A percentile compares a stretch with the other conserved stretches of the same genome.
Evolutionary conservation across 768 basidiomycete species (phyloP).

Genomic region (Peribolospora baueri): DNA sequence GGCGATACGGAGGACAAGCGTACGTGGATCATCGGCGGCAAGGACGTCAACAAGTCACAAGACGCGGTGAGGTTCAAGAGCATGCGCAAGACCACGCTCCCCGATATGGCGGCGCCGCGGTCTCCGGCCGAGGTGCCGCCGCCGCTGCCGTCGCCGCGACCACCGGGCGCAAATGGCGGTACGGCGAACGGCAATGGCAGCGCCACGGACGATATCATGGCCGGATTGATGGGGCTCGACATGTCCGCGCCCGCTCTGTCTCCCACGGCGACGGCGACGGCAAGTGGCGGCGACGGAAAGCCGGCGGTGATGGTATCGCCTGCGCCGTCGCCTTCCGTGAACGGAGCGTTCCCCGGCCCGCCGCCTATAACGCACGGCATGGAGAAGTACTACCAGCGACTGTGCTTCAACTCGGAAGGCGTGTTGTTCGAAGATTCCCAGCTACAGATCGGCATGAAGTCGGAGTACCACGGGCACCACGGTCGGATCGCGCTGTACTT

Average conservation of each 20-base stretch:
- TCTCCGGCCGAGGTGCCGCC: conserved; percentile 7
- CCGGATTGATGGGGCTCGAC: conserved; percentile 62
- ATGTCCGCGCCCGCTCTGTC: conserved; percentile 22
- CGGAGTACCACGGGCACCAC: conserved; percentile 79
- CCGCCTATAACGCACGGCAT: conserved; percentile 37
- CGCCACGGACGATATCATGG: conserved; percentile 35
- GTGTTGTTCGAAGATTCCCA: conserved; percentile 88
- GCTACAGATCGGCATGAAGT: conserved; percentile 87
- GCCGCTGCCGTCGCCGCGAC: conserved; percentile 17
- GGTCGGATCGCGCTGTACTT: conserved; percentile 86
- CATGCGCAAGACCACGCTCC: conserved; percentile 23
- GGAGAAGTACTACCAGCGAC: conserved; percentile 69
- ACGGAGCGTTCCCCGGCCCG: conserved; percentile 1
- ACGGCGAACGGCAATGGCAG: conserved; percentile 15
- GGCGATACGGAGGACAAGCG: conserved; percentile 85
- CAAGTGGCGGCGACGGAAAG: conserved; percentile 9
- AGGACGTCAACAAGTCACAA: conserved; percentile 62
- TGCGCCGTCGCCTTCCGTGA: conserved; percentile 10
- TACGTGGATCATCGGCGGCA: conserved; percentile 88
- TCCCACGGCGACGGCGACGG: conserved; percentile 11
- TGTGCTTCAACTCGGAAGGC: conserved; percentile 56
- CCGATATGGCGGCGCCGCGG: conserved; percentile 1
- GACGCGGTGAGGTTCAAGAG: conserved; percentile 32
- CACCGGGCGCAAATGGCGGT: neutral
- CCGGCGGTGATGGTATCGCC: too few species aligned